These are phyloP conservation scores for Pichia cabralensis DNA, from an alignment of 805 yeast genomes.

Conservation along the genomic window DNA sequence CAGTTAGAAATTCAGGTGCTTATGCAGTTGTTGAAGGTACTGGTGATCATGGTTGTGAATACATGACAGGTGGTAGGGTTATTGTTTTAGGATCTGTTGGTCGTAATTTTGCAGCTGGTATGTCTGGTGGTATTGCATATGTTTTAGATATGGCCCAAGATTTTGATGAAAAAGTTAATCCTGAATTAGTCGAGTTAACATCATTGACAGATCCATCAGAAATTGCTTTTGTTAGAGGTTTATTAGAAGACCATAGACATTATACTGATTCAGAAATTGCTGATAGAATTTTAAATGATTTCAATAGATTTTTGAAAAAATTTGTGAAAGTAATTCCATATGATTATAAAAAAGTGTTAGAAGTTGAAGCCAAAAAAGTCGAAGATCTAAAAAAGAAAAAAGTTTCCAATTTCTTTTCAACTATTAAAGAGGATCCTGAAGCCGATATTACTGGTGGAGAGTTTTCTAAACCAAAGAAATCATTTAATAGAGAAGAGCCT, in stretches of 20 bases:
- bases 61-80: conserved; percentile 99
- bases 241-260: conserved; percentile 91
- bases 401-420: conserved; percentile 53
- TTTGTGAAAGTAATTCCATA: conserved; percentile 89
- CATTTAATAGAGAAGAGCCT: conserved; percentile 54
- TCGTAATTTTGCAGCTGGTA: conserved; percentile 93
- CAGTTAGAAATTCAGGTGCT: conserved; percentile 98
- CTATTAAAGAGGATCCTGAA: conserved; percentile 73
- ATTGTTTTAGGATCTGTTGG: conserved; percentile 88
- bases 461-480: conserved; percentile 45
- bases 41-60: conserved; percentile 98
- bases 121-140: conserved; percentile 98
- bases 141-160: conserved; percentile 94
- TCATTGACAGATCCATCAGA: conserved; percentile 78
- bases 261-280: conserved; percentile 92
- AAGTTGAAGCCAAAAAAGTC: conserved; percentile 55
- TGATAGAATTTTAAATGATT: conserved; percentile 68
- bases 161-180: conserved; percentile 69
- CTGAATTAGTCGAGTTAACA: conserved; percentile 72
- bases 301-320: conserved; percentile 78
- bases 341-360: conserved; percentile 86
- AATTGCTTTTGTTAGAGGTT: conserved; percentile 86
- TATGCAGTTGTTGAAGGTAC: conserved; percentile 93
- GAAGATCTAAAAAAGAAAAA: conserved; percentile 60
- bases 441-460: conserved; percentile 88